Conservation (phyloP, 768 basidiomycete species). For the Mycena albidolilacea region DNA sequence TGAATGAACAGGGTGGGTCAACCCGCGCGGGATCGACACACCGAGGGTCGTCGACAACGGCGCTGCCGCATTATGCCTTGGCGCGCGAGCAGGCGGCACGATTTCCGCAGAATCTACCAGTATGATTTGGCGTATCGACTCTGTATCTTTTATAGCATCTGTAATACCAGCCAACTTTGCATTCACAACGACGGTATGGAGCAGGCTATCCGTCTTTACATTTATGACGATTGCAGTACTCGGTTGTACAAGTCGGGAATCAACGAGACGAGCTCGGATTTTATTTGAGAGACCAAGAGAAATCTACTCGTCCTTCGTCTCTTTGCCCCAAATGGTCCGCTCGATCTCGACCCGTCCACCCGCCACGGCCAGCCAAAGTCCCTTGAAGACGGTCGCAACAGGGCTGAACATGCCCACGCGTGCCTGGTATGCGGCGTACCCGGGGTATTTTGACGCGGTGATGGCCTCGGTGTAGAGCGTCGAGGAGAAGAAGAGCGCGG, state of each 20-base stretch:
- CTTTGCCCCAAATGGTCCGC: conserved; percentile 44
- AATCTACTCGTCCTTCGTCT: conserved; percentile 38
- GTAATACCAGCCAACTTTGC: conserved; percentile 24
- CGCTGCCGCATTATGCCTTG: conserved; percentile 10
- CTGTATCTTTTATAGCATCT: conserved; percentile 17
- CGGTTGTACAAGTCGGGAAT: background rate
- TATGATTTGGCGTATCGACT: background rate
- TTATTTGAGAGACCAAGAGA: no score
- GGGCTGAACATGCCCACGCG: conserved; percentile 88
- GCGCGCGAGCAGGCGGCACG: conserved; percentile 13
- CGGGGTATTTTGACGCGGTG: conserved; percentile 79
- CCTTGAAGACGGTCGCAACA: conserved; percentile 50
- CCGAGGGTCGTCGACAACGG: background rate
- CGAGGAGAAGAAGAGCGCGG: conserved; percentile 81
- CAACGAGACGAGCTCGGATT: background rate
- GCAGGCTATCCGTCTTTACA: no score
- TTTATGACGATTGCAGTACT: no score
- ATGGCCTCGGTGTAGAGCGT: conserved; percentile 89
- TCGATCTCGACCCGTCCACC: conserved; percentile 46
- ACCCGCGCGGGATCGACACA: conserved; percentile 4
- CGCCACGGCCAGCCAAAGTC: conserved; percentile 39
- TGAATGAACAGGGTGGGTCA: background rate
- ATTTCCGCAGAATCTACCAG: background rate
- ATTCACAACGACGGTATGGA: background rate
- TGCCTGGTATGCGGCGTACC: conserved; percentile 79